phyloP scores from a whole-genome alignment of 2,329 filamentous ascomycete species.

The Alternaria arborescens region DNA sequence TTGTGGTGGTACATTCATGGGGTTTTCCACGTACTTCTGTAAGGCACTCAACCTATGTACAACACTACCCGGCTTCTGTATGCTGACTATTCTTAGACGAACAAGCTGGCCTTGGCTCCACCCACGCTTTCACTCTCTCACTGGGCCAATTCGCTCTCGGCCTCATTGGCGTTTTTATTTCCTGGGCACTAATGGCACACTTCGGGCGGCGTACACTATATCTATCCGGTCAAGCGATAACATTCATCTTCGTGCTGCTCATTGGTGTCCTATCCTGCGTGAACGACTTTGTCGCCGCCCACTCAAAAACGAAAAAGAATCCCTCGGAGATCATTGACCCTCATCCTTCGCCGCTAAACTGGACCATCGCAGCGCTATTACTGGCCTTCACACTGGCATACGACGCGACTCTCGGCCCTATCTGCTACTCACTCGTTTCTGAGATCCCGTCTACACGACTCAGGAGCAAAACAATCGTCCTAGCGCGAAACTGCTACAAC shows the following conservation, averaged over 20 bases:
- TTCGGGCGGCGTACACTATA: conserved; percentile 78
- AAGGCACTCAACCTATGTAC: neutral
- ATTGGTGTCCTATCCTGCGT: conserved; percentile 53
- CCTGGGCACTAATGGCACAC: conserved; percentile 81
- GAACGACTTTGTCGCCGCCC: neutral
- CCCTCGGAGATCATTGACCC: neutral
- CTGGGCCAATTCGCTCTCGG: conserved; percentile 26
- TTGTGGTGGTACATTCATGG: conserved; percentile 30
- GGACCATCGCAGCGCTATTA: conserved; percentile 18
- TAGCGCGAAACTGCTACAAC: conserved; percentile 78
- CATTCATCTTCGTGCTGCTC: conserved; percentile 72
- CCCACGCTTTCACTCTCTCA: conserved; percentile 13
- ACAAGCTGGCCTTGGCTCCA: conserved; percentile 22
- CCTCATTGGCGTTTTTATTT: conserved; percentile 68
- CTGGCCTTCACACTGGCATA: conserved; percentile 23
- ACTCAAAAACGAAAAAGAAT: neutral
- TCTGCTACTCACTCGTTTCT: conserved; percentile 73
- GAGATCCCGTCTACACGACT: conserved; percentile 82
- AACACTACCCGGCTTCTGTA: rapidly evolving
- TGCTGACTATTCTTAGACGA: conserved; percentile 17
- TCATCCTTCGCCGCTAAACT: neutral
- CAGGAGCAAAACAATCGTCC: conserved; percentile 86
- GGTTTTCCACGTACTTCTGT: conserved; percentile 54
- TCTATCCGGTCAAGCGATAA: conserved; percentile 64
- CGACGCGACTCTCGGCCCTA: conserved; percentile 39